Evolutionary conservation across 495 filamentous ascomycete species (phyloP), one percentile per base, ranked within the genome.

Genomic region (Evernia prunastri): DNA sequence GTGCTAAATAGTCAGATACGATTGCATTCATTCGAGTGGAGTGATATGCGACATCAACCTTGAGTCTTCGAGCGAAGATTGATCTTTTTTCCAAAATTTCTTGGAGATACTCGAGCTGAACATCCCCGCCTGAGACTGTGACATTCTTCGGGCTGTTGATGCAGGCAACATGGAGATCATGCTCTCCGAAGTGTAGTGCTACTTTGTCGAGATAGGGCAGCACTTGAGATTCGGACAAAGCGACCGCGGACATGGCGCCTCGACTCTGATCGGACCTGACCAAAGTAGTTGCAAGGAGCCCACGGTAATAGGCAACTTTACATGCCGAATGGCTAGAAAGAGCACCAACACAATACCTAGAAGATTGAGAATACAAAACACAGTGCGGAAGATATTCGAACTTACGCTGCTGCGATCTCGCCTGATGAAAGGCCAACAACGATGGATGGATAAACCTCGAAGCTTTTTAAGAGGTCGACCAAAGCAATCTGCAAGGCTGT

Each of bases 401-500:
- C n/a, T n/a, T 49, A 65, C 18, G 63, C 63, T 63, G 63, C 63
- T 4, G 63, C 58, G 4, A 65, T 65, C 27, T 65, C 63, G 18
- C 63, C 63, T 11, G 59, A 63, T 18, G 63, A 65, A 35, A 63
- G 63, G 7, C 63, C 63, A 8, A 65, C 58, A 5, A 65, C 60
- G 61, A 25, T 75, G 70, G 36, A 72, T 65, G 54, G 74, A 64
- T 49, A 68, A 71, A 51, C 69, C 62, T 40, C 70, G 72, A 10
- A 73, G 66, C 8, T 79, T 68, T 3, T 75, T 75, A 17, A 76
- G 3, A 63, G 53, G 37, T 63, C 51, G 9, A 63, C 37, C 3
- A 79, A 65, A 74, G 76, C 68, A 78, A 81, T 66, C 74, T 74
- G 17, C 4, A 81, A 74, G 0, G 68, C 60, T 0, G 79, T 73